Base-by-base conservation (phyloP, 495 filamentous ascomycete genomes). In the Hyaloscypha bicolor region DNA sequence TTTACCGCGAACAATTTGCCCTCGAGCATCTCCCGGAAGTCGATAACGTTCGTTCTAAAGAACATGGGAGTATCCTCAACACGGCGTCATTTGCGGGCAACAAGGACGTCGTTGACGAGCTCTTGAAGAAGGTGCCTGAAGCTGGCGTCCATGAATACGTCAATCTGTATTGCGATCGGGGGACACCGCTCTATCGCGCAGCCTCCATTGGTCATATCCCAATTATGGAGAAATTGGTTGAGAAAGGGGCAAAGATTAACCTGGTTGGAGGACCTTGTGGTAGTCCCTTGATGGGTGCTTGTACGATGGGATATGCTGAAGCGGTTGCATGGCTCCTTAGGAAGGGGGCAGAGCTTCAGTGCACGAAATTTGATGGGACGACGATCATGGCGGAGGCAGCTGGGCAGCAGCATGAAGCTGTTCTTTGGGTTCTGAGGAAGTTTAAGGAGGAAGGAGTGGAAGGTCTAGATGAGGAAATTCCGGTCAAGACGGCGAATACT, bases 301-400 rank as follows among this genome's bases (percentile, higher is more conserved):
- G 53, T 56, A 14, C 29, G 6, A 31, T 9, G 25, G 53, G 53
- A 5, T n/a, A 56, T 4, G n/a, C 29, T 56, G 53, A 56, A 30
- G 53, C 53, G 5, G 53, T 56, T 8, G 16, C n/a, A 30, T 29
- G 19, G 21, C 53, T 56, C 9, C 53, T 56, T 11, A 56, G 16
- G 4, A 56, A 56, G 53, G 53, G 53, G 22, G 12, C 53, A 56
- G 22, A 56, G 53, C n/a, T 56, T 56, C 22, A 56, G 16, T 56
- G 53, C 22, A 56, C 53, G 29, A 56, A 56, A n/a, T 16, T 56
- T 56, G 53, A 56, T 31, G 53, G 53, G 16, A 56, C 53, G 9
- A 56, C 22, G 3, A 30, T 56, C 53, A 56, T 9, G 19, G 53
- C 53, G 29, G 53, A 56, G 53, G 53, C 25, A 16, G 53, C 53